Conservation (phyloP, 1,284 basidiomycete genomes). For the Quambalaria eucalypti region DNA sequence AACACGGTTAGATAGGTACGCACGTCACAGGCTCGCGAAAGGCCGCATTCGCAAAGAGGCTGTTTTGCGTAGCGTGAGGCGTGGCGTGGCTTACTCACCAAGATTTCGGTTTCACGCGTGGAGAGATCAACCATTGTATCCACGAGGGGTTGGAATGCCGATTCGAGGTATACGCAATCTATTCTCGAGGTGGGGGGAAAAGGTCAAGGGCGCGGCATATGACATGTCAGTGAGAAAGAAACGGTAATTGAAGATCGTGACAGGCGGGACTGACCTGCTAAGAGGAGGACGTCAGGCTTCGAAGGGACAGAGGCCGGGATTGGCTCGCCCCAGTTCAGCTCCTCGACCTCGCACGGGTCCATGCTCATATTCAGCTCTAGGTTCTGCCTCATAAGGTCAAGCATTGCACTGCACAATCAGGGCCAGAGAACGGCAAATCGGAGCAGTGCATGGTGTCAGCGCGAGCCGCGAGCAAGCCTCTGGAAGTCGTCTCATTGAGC, state of each 20-base stretch:
- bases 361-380: conserved; percentile 19
- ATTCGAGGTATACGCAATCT: conserved; percentile 91
- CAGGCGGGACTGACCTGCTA: conserved; percentile 18
- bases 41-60: no score
- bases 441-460: background rate
- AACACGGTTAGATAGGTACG: background rate
- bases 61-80: no score
- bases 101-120: conserved; percentile 51
- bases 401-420: conserved; percentile 17
- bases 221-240: background rate
- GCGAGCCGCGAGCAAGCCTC: background rate
- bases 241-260: no score
- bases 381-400: conserved; percentile 34
- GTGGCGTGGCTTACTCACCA: conserved; percentile 7
- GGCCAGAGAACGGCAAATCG: no score
- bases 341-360: conserved; percentile 12
- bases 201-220: background rate
- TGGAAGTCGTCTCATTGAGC: background rate
- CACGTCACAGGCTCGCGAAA: background rate
- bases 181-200: no score
- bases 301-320: conserved; percentile 45
- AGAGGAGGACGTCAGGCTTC: conserved; percentile 54
- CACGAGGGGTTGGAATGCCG: conserved; percentile 75
- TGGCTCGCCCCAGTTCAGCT: conserved; percentile 42
- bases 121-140: conserved; percentile 64